Evolutionary conservation across 176 grass and related monocot genomes (phyloP).

Genomic region (Eleusine coracana): DNA sequence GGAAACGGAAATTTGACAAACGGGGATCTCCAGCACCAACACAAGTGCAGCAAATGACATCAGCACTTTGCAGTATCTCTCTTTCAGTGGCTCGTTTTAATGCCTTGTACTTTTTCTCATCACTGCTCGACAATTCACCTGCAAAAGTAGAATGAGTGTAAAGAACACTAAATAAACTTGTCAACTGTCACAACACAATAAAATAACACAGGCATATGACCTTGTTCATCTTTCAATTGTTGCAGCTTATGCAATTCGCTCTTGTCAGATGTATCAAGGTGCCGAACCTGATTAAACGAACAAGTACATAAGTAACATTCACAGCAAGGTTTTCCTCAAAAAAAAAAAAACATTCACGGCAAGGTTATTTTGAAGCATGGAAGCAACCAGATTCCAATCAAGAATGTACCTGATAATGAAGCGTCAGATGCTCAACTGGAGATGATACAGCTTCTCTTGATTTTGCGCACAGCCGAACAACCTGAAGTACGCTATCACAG

Average conservation of each 20-base stretch:
- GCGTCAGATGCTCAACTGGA: constrained; percentile 96
- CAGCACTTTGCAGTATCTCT: constrained; percentile 98
- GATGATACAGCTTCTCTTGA: constrained; percentile 98
- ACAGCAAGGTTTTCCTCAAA: too few relatives aligned
- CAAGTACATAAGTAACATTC: constrained; percentile 6
- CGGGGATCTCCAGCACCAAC: constrained; percentile 98
- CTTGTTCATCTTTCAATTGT: constrained; percentile 97
- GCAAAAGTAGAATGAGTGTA: constrained; percentile 24
- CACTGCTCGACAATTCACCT: constrained; percentile 98
- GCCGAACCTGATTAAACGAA: constrained; percentile 60
- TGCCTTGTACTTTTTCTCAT: constrained; percentile 99
- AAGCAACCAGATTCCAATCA: constrained; percentile 26
- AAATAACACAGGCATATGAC: constrained; percentile 40
- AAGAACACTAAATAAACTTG: constrained; percentile 11
- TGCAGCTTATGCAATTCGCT: constrained; percentile 98
- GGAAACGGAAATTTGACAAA: constrained; percentile 95
- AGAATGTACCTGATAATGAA: constrained; percentile 93
- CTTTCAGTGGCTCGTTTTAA: constrained; percentile 98
- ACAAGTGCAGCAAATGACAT: constrained; percentile 99
- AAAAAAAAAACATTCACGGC: neutral
- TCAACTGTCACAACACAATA: neutral
- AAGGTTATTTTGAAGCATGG: neutral
- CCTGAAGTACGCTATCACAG: constrained; percentile 46
- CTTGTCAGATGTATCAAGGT: constrained; percentile 99
- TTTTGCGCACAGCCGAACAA: constrained; percentile 97